Percentiles rank a stretch among this genome's conserved stretches.
Evolutionary conservation across 2,329 filamentous ascomycete species (phyloP).

Genomic region (Penicillium sp.): DNA sequence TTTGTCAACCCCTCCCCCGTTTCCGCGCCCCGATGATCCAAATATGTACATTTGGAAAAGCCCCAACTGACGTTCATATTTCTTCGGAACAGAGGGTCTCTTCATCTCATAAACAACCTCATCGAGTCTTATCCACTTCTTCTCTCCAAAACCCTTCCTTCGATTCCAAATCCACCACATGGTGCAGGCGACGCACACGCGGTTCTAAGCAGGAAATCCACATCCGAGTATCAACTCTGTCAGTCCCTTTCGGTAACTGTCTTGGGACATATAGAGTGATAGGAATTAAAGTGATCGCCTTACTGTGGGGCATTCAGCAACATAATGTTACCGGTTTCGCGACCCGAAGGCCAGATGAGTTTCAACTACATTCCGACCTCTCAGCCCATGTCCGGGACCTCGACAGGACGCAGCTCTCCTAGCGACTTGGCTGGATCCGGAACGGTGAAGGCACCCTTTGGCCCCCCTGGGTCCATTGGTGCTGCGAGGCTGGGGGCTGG

Average conservation of each 20-base stretch:
- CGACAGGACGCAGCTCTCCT: constrained; percentile 77
- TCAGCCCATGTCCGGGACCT: constrained; percentile 74
- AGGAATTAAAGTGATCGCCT: constrained; percentile 16
- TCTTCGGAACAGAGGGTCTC: neutral
- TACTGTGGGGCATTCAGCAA: constrained; percentile 51
- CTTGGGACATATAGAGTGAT: constrained; percentile 11
- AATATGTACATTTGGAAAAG: constrained; percentile 1
- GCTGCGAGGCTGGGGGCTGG: constrained; percentile 77
- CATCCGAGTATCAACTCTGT: constrained; percentile 8
- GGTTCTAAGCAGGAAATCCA: constrained; percentile 21
- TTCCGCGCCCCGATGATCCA: constrained; percentile 2
- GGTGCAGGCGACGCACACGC: constrained; percentile 22
- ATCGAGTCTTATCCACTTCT: neutral
- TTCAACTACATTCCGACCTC: constrained; percentile 74
- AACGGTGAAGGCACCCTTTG: constrained; percentile 71
- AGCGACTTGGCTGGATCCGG: constrained; percentile 69
- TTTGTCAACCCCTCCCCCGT: constrained; percentile 22
- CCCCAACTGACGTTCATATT: constrained; percentile 10
- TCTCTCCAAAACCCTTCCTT: neutral
- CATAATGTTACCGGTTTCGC: constrained; percentile 86
- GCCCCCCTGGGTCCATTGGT: constrained; percentile 57
- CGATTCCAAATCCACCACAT: constrained; percentile 19
- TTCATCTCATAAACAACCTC: neutral
- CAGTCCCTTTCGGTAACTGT: constrained; percentile 9
- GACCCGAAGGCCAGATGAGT: constrained; percentile 79